Conservation (phyloP, 2,329 filamentous ascomycete species). For the Leptographium lundbergii region DNA sequence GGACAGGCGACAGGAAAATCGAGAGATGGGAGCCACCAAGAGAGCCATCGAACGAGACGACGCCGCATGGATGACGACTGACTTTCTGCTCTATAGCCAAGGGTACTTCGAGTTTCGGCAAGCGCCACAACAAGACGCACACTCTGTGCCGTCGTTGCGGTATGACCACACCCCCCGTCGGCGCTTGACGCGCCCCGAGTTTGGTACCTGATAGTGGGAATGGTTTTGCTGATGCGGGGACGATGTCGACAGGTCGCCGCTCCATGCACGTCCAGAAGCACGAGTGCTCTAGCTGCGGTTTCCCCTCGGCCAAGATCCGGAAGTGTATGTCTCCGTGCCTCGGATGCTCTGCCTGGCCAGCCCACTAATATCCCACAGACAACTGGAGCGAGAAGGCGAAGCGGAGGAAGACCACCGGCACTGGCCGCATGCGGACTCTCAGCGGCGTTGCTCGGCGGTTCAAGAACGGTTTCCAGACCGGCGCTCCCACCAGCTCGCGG, state of each 20-base stretch:
- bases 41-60: not conserved
- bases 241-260: conserved; percentile 58
- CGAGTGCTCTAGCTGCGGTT: conserved; percentile 90
- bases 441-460: conserved; percentile 86
- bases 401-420: conserved; percentile 98
- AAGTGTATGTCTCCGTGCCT: conserved; percentile 66
- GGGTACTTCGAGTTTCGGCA: conserved; percentile 38
- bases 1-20: not conserved
- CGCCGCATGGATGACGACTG: not conserved
- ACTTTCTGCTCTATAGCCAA: conserved; percentile 27
- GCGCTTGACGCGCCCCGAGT: not conserved
- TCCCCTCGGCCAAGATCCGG: conserved; percentile 91
- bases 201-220: not conserved
- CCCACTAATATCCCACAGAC: conserved; percentile 40
- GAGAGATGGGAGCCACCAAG: not conserved
- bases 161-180: conserved; percentile 39
- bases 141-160: conserved; percentile 96
- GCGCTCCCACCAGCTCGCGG: conserved; percentile 72
- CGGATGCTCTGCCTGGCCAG: not conserved
- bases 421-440: conserved; percentile 90
- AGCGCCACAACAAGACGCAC: conserved; percentile 95
- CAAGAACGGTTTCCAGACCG: conserved; percentile 95
- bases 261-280: conserved; percentile 99
- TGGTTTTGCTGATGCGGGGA: not conserved
- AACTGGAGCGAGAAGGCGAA: conserved; percentile 99